Evolutionary conservation across 2,329 filamentous ascomycete species (phyloP), one percentile per base, ranked within the genome.

Genomic region (Colletotrichum sublineola): DNA sequence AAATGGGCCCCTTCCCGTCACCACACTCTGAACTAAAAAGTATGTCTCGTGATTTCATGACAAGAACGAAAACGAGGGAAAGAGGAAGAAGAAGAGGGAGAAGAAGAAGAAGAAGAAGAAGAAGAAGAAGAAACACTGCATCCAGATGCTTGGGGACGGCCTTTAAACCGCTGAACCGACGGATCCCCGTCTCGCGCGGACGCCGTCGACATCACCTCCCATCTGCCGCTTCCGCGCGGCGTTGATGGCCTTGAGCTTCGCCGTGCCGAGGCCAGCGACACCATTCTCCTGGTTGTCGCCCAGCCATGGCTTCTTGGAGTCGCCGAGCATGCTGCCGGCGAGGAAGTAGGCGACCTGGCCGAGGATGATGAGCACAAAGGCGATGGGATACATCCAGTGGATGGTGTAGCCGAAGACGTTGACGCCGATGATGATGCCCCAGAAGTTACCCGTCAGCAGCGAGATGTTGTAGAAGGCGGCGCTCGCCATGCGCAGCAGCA

Each of bases 401-500:
- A 99, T 90, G 52, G 83, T 83, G 77, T 93, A 89, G 56, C 92
- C 90, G 79, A 99, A 97, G 61, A 98, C 93, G 80, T 92, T 89
- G 76, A 97, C 90, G 62, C 96, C 96, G 77, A 99, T 96, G 76
- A 97, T 93, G 74, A 97, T 93, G 75, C 95, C 95, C 96, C 96
- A 99, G 85, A 98, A 98, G 84, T 97, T 98, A 77, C 92, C 94
- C 2, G 96, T 98, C 73, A 99, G 86, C 75, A 99, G 86, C 9
- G 93, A 96, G 78, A 98, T 97, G 82, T 99, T 97, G 86, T 98
- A 97, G 84, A 99, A 98, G 29, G 95, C 96, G 3, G 96, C 96
- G 20, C 90, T 93, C 38, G 93, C 93, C 85, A 98, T 93, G 75
- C 96, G 94, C 83, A 98, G 92, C 74, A 99, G 88, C 67, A 98